Evolutionary conservation across 129 eudicot species (phyloP).

Genomic region (Lonicera japonica): DNA sequence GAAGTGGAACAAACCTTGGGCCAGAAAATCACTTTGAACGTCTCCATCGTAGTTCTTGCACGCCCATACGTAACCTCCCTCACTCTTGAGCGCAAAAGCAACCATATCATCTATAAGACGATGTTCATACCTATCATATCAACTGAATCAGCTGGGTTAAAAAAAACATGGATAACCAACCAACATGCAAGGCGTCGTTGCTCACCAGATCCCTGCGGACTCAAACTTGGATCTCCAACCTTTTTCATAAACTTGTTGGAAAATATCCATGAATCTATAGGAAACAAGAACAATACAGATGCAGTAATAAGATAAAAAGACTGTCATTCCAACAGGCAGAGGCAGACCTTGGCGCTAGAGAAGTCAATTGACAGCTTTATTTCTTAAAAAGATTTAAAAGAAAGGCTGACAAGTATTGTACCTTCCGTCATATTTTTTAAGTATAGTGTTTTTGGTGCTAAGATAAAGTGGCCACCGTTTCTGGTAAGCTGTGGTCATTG

Average conservation of each 20-base stretch:
- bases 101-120: constrained; percentile 99
- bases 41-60: too few species aligned
- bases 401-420: too few species aligned
- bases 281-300: neutral
- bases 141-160: neutral
- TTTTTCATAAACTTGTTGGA: constrained; percentile 84
- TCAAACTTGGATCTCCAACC: constrained; percentile 76
- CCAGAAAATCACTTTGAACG: constrained; percentile 90
- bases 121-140: constrained; percentile 85
- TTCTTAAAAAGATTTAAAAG: too few species aligned
- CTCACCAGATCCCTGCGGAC: constrained; percentile 84
- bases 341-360: too few species aligned
- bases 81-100: constrained; percentile 97
- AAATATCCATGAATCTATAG: constrained; percentile 85
- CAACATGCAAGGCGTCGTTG: neutral
- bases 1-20: constrained; percentile 56
- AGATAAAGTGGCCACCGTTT: constrained; percentile 94
- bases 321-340: too few species aligned
- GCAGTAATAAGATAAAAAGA: too few species aligned
- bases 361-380: too few species aligned
- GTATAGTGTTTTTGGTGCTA: constrained; percentile 90
- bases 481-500: constrained; percentile 73
- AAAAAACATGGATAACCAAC: neutral
- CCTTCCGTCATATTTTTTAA: constrained; percentile 94
- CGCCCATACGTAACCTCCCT: constrained; percentile 99